phyloP scores from a whole-genome alignment of 139 green algal species.

The Auxenochlorella pyrenoidosa region DNA sequence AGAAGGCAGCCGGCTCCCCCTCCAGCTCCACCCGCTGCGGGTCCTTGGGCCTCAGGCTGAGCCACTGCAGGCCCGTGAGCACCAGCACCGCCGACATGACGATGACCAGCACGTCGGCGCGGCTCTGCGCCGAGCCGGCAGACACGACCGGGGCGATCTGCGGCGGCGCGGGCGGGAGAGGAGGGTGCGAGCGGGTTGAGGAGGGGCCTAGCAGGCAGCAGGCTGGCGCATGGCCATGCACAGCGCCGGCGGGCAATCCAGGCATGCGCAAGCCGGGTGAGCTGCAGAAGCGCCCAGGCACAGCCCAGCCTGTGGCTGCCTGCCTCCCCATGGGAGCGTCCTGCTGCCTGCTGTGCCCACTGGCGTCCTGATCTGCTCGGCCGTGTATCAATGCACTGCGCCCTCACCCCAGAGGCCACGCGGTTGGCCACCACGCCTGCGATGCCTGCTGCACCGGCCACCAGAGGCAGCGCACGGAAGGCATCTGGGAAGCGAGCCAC shows the following conservation, averaged over 20 bases:
- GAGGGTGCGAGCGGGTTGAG: background rate
- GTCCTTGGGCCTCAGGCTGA: constrained; percentile 71
- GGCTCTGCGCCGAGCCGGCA: constrained; percentile 84
- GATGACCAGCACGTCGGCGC: constrained; percentile 90
- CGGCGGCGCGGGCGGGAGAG: background rate
- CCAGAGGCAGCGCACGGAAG: constrained; percentile 52
- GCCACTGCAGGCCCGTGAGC: constrained; percentile 93
- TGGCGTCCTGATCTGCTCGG: too few species aligned
- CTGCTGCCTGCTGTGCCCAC: too few species aligned
- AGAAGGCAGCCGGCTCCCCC: constrained; percentile 49
- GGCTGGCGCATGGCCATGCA: background rate
- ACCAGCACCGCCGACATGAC: constrained; percentile 83
- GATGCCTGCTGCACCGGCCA: constrained; percentile 52
- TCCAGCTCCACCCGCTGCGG: constrained; percentile 55
- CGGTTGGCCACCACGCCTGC: constrained; percentile 55
- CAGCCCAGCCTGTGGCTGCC: too few species aligned
- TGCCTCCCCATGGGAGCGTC: too few species aligned
- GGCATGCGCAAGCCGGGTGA: background rate
- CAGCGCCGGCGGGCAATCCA: background rate
- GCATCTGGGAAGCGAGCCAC: constrained; percentile 24
- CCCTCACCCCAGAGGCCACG: constrained; percentile 49
- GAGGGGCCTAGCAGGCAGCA: background rate
- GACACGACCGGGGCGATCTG: constrained; percentile 84
- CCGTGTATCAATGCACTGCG: background rate
- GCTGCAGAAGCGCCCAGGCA: too few species aligned